These are phyloP conservation scores for Podila epicladia DNA, from an alignment of 192 early-diverging fungal species.

Conservation along the genomic window DNA sequence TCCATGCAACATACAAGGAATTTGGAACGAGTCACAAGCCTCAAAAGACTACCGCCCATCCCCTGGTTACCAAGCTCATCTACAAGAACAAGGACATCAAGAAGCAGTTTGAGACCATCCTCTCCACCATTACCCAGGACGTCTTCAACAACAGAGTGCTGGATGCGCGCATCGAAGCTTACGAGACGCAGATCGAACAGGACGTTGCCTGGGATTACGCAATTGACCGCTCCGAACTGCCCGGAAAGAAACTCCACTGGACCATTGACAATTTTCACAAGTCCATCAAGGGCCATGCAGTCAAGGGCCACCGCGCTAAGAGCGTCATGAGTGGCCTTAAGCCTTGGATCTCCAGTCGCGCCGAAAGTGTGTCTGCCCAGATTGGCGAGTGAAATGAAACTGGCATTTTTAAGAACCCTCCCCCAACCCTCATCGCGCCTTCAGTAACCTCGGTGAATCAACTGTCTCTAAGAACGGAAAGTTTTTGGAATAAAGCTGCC, in stretches of 20 bases:
- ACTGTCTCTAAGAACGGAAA: too few relatives aligned
- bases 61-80: constrained; percentile 46
- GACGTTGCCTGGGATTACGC: constrained; percentile 49
- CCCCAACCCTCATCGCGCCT: too few relatives aligned
- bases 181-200: constrained; percentile 39
- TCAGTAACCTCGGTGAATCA: too few relatives aligned
- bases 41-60: constrained; percentile 12
- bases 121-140: constrained; percentile 12
- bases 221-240: constrained; percentile 29
- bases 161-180: constrained; percentile 30
- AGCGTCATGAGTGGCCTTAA: constrained; percentile 15
- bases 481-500: too few relatives aligned
- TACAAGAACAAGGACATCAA: constrained; percentile 28
- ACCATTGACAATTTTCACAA: constrained; percentile 27
- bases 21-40: constrained; percentile 21
- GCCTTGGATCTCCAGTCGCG: constrained; percentile 19
- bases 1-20: constrained; percentile 25
- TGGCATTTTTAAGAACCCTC: too few relatives aligned
- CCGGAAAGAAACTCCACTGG: constrained; percentile 14
- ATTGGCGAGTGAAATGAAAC: background rate
- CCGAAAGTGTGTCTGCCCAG: background rate
- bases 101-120: constrained; percentile 22
- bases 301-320: too few relatives aligned
- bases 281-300: too few relatives aligned
- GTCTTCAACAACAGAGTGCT: constrained; percentile 21